Conservation (phyloP, 208 protist genomes). For the Acanthamoeba healyi region DNA sequence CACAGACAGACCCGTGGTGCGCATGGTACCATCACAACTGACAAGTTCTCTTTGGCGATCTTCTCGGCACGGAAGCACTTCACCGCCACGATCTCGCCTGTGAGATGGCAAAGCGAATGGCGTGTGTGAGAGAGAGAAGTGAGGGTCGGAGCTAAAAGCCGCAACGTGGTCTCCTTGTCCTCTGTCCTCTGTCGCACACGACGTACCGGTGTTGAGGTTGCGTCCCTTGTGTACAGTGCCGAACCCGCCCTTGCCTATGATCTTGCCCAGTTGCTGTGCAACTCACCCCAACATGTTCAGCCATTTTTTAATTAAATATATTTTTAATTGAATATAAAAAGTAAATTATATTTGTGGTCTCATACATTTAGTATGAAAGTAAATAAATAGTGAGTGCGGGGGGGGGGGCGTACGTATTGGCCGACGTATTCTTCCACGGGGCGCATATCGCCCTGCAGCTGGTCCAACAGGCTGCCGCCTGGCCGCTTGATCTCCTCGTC, state of each 20-base stretch:
- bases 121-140: background rate
- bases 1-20: background rate
- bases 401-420: background rate
- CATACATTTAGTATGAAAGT: no score
- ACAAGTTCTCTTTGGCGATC: slow-evolving; percentile 80
- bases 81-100: slow-evolving; percentile 89
- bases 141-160: no score
- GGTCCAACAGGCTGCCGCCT: background rate
- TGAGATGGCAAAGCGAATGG: background rate
- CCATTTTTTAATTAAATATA: no score
- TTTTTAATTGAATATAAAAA: background rate
- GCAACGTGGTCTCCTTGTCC: no score
- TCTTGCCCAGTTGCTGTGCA: slow-evolving; percentile 72
- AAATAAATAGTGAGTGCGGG: no score
- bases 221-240: slow-evolving; percentile 89
- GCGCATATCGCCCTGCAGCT: background rate
- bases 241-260: slow-evolving; percentile 87
- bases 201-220: slow-evolving; percentile 79
- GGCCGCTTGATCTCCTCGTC: background rate
- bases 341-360: background rate
- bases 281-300: background rate
- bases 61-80: slow-evolving; percentile 86
- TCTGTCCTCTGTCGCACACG: no score
- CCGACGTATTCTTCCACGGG: background rate
- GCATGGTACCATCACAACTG: slow-evolving; percentile 76